A percentile compares a stretch with the other conserved stretches of the same genome.
These are phyloP conservation scores for Fusarium sp. DNA, from an alignment of 2,329 filamentous ascomycete species.

Conservation along the genomic window DNA sequence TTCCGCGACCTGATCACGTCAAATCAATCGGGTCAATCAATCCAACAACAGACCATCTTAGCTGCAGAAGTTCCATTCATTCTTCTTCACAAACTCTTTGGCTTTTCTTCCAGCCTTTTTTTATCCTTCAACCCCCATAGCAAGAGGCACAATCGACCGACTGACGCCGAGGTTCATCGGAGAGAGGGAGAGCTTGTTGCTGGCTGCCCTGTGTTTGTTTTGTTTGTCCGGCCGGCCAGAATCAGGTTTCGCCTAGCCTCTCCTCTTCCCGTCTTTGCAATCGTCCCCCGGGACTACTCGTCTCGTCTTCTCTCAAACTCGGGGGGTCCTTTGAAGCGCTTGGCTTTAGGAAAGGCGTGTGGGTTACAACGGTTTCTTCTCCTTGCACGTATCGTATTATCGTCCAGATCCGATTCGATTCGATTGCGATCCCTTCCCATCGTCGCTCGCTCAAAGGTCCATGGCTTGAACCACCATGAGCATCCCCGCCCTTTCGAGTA, in stretches of 20 bases:
- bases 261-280: constrained; percentile 32
- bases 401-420: not conserved
- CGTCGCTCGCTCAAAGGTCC: constrained; percentile 20
- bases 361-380: constrained; percentile 33
- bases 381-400: not conserved
- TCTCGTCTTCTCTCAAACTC: constrained; percentile 27
- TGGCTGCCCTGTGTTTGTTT: constrained; percentile 16
- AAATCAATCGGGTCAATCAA: constrained; percentile 13
- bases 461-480: constrained; percentile 49
- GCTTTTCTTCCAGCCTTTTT: not conserved
- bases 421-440: constrained; percentile 20
- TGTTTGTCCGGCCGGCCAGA: constrained; percentile 24
- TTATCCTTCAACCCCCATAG: not conserved
- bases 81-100: constrained; percentile 6
- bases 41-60: constrained; percentile 15
- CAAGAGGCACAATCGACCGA: constrained; percentile 27
- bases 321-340: constrained; percentile 27
- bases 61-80: constrained; percentile 13
- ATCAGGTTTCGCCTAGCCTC: constrained; percentile 36
- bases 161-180: constrained; percentile 23
- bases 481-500: constrained; percentile 45
- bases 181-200: constrained; percentile 17
- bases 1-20: constrained; percentile 20
- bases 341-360: constrained; percentile 14
- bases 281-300: constrained; percentile 19